Conservation (phyloP, 495 filamentous ascomycete species). For the Viridothelium virens region DNA sequence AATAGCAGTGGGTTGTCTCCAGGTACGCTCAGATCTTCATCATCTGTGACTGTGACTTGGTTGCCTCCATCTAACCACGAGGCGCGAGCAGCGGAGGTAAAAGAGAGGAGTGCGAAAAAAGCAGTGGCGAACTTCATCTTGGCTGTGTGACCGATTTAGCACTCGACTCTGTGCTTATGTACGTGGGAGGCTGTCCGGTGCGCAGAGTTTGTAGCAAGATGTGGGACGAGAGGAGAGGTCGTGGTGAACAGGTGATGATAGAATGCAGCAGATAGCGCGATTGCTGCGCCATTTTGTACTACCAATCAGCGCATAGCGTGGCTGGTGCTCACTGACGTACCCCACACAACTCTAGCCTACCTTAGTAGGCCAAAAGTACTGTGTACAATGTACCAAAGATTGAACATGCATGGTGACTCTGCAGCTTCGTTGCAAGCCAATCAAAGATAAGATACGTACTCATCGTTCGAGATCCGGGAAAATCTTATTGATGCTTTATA, state of each 20-base stretch:
- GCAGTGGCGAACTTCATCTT: slow-evolving; percentile 28
- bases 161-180: too few relatives aligned
- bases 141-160: not conserved
- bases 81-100: slow-evolving; percentile 25
- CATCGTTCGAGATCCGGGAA: too few relatives aligned
- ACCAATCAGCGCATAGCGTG: slow-evolving; percentile 10
- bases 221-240: not conserved
- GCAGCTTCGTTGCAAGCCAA: too few relatives aligned
- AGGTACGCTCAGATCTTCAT: slow-evolving; percentile 46
- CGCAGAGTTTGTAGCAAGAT: not conserved
- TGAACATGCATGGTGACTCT: too few relatives aligned
- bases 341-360: not conserved
- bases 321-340: slow-evolving; percentile 5
- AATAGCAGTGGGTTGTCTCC: slow-evolving; percentile 69
- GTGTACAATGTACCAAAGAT: too few relatives aligned
- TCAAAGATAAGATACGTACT: too few relatives aligned
- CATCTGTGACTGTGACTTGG: slow-evolving; percentile 23
- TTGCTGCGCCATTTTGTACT: not conserved
- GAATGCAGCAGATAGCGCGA: not conserved
- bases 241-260: not conserved
- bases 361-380: too few relatives aligned
- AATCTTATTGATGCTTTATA: not conserved
- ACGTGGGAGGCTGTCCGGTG: too few relatives aligned
- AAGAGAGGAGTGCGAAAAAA: slow-evolving; percentile 26
- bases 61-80: slow-evolving; percentile 20